Base-by-base conservation (phyloP, 2,329 filamentous ascomycete genomes). In the Pseudogymnoascus sp. region DNA sequence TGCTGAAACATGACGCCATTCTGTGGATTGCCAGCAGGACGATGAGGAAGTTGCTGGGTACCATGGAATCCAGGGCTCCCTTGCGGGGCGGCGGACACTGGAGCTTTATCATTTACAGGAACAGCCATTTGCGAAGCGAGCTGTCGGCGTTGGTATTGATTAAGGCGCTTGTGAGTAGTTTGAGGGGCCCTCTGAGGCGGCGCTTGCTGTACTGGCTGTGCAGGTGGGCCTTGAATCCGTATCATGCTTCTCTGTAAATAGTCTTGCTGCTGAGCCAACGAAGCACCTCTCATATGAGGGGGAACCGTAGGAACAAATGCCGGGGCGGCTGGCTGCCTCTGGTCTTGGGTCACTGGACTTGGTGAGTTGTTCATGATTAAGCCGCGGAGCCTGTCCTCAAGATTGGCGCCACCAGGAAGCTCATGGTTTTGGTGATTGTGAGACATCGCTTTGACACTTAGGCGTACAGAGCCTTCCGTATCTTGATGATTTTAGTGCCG, bases 351-450 rank as follows among this genome's bases (percentile, higher is more conserved):
- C 31, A 73, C 69, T 63, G 67, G 65, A 64, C 70, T 63, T 64
- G 72, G 73, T 59, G 76, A 74, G 70, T 84, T 83, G 66, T 76
- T 79, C 60, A 89, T 76, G 31, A 86, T 86, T 72, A 89, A 80
- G 64, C 76, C 78, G 53, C 84, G 81, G 40, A 89, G 74, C 62
- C 80, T 82, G 60, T 82, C 77, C 69, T 89, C 85, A 6, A 87
- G 74, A 40, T 67, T 53, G 0, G 47, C 63, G 47, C 63, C 64
- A 62, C 65, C 62, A 61, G 61, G 14, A 16, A 38, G 64, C 38
- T 59, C 65, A 37, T 62, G 61, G 14, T 33, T 33, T 31, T 53
- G 47, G 4, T 31, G 25, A 53, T 53, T 18, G 25, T 53, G 47
- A 53, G 47, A 53, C 47, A 53, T 53, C 47, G 31, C 25, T 53